These are phyloP conservation scores for Plasmodium knowlesi DNA, from an alignment of 169 alveolate genomes.

Conservation along the genomic window DNA sequence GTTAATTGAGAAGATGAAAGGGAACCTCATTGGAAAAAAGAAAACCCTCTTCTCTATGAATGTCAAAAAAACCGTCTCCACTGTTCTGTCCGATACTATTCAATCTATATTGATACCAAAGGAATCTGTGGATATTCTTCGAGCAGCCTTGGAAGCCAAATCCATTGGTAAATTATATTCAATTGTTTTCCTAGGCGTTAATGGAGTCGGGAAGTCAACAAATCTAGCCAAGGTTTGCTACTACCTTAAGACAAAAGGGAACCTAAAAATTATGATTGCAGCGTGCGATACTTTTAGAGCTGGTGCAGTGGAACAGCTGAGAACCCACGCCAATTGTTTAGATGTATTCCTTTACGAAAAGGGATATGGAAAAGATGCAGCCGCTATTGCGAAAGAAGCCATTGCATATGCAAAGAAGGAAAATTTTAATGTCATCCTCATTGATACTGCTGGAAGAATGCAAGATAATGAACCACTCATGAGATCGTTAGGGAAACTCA, in stretches of 20 bases:
- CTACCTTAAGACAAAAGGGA: conserved; percentile 94
- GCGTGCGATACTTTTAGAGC: conserved; percentile 99
- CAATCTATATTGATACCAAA: conserved; percentile 92
- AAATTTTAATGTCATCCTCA: conserved; percentile 96
- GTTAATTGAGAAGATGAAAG: conserved; percentile 88
- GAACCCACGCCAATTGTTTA: conserved; percentile 96
- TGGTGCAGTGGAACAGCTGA: conserved; percentile 99
- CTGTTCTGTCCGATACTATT: conserved; percentile 88
- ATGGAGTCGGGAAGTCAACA: conserved; percentile 99
- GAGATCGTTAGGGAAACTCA: conserved; percentile 97
- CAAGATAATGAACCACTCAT: conserved; percentile 99
- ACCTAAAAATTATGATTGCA: conserved; percentile 95
- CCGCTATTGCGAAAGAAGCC: conserved; percentile 96
- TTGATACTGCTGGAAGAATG: conserved; percentile 99
- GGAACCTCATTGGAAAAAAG: conserved; percentile 87
- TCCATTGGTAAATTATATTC: conserved; percentile 93
- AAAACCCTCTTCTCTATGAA: conserved; percentile 88
- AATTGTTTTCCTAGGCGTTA: conserved; percentile 96
- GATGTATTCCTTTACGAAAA: conserved; percentile 96
- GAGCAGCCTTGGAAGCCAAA: conserved; percentile 93
- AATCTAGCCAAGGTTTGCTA: conserved; percentile 98
- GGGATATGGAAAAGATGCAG: conserved; percentile 99
- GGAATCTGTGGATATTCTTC: conserved; percentile 90
- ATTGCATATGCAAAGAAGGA: conserved; percentile 92
- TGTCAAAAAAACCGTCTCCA: conserved; percentile 88